Base-by-base conservation (phyloP, 345 rosid species). In the Sisymbrium irio region DNA sequence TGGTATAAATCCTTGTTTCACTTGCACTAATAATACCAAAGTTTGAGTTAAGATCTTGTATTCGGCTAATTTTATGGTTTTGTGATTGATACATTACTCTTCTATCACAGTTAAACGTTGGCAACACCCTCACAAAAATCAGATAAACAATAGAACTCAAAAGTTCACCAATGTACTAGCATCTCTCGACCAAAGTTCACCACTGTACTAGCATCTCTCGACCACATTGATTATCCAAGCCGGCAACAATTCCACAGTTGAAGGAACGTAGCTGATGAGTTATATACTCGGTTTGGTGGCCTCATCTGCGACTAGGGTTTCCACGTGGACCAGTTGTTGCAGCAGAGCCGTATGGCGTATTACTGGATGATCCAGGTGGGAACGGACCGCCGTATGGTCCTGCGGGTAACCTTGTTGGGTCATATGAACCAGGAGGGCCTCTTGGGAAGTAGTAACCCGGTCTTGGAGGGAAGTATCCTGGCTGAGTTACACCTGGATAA, bases 311-410 rank as follows among this genome's bases (percentile, higher is more conserved):
- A 46, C 10, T 80, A 59, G 82, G 83, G 82, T 86, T 85, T 71
- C 88, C 89, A n/a, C 84, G 62, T 37, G 84, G 63, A 54, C 92
- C 85, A 1, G 86, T 84, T 58, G 92, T 80, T 66, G 90, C 86
- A 77, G 89, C 85, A 67, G 92, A 75, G 53, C 90, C 86, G 17
- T 85, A 87, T 18, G 82, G 82, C 20, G 53, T 19, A 54, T 72
- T 89, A 72, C 64, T 88, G 18, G 78, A 41, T 44, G 80, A 85
- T 81, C 88, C 84, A 55, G 79, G 67, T 14, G 78, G 76, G 67
- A 71, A 69, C 9, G 71, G 67, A 12, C 75, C 81, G 28, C 83
- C 69, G 18, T 78, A 78, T 28, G 79, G 71, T 64, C 83, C 87
- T 40, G 73, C 50, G 8, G 85, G 12, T 54, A 58, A 77, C 73